A percentile compares a stretch with the other conserved stretches of the same genome.
These are phyloP conservation scores for Chrysosporium queenslandicum DNA, from an alignment of 2,329 filamentous ascomycete genomes.

Conservation along the genomic window DNA sequence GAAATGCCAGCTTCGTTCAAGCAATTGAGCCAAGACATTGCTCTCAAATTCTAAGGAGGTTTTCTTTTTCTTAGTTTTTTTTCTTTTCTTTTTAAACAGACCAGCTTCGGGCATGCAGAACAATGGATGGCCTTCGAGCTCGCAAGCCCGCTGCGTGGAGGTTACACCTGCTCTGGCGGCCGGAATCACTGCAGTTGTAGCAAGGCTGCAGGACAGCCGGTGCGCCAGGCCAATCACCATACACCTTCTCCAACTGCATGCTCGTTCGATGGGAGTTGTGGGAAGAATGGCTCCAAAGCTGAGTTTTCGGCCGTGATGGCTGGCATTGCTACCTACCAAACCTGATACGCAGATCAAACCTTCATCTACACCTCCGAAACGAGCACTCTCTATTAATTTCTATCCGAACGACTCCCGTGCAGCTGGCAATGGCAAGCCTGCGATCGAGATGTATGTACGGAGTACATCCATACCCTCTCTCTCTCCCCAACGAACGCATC, in stretches of 20 bases:
- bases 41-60: slow-evolving; percentile 9
- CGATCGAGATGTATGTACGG: neutral
- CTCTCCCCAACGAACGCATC: too few relatives aligned
- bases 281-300: too few relatives aligned
- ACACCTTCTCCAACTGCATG: neutral
- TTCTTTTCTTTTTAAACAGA: too few relatives aligned
- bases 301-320: neutral
- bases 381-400: neutral
- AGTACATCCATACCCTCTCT: too few relatives aligned
- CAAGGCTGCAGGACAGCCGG: neutral
- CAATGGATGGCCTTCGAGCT: neutral
- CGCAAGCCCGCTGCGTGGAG: neutral
- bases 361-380: neutral
- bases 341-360: slow-evolving; percentile 8
- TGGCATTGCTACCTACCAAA: neutral
- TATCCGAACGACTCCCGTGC: neutral
- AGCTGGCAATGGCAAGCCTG: neutral
- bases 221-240: neutral
- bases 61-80: too few relatives aligned
- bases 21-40: slow-evolving; percentile 10
- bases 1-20: slow-evolving; percentile 4
- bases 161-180: neutral
- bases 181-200: neutral
- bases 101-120: neutral
- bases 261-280: too few relatives aligned